Evolutionary conservation across 2,329 filamentous ascomycete genomes (phyloP).

Genomic region (Rhynchosporium graminicola): DNA sequence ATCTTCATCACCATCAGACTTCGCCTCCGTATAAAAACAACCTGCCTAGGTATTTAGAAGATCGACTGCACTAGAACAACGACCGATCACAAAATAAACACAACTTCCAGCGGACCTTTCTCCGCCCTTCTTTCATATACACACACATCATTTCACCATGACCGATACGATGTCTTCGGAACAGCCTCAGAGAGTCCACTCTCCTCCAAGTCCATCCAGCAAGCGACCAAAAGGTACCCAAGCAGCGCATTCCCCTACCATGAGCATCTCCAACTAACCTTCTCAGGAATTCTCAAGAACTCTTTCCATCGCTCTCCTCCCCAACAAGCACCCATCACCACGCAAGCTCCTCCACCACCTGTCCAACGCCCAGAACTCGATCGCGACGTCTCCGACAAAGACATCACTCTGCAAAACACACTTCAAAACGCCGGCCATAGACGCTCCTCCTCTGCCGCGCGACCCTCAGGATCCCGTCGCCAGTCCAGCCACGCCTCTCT

Average conservation of each 20-base stretch:
- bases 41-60: neutral
- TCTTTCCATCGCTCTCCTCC: slow-evolving; percentile 64
- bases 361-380: slow-evolving; percentile 39
- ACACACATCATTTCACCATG: slow-evolving; percentile 18
- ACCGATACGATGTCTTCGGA: slow-evolving; percentile 34
- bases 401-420: slow-evolving; percentile 91
- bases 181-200: slow-evolving; percentile 34
- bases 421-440: slow-evolving; percentile 89
- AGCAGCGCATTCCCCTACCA: slow-evolving; percentile 10
- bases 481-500: slow-evolving; percentile 42
- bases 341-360: slow-evolving; percentile 43
- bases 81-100: slow-evolving; percentile 5
- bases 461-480: slow-evolving; percentile 48
- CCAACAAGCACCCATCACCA: slow-evolving; percentile 44
- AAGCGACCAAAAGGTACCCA: slow-evolving; percentile 43
- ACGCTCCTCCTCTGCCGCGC: slow-evolving; percentile 77
- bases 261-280: slow-evolving; percentile 15
- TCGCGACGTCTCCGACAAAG: slow-evolving; percentile 66
- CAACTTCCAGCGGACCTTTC: slow-evolving; percentile 12
- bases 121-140: slow-evolving; percentile 12
- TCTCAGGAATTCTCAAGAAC: slow-evolving; percentile 92
- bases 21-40: too few relatives aligned
- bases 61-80: neutral
- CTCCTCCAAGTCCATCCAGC: slow-evolving; percentile 39
- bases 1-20: neutral